Conservation (phyloP, 83 land plant species). For the Thuja plicata region DNA sequence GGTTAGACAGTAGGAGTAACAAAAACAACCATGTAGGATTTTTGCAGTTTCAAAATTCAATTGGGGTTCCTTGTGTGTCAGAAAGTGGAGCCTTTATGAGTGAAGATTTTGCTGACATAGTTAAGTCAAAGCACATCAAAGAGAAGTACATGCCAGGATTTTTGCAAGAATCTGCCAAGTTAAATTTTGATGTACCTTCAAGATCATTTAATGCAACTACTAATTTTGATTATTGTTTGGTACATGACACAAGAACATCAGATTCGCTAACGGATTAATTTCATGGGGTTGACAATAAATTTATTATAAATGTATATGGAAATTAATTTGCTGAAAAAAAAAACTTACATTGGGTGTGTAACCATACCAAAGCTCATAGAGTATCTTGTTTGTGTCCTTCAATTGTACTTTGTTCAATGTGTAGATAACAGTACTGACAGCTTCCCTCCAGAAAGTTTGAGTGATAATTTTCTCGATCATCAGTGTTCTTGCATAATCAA, state of each 20-base stretch:
- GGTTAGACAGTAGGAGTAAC: constrained; percentile 15
- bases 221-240: constrained; percentile 10
- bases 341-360: no score
- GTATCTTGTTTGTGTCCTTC: no score
- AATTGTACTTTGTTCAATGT: no score
- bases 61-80: constrained; percentile 3
- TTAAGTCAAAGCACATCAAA: background rate
- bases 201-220: constrained; percentile 10
- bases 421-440: no score
- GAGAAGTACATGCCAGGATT: background rate
- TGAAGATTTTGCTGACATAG: background rate
- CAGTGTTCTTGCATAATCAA: no score
- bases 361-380: no score
- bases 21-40: background rate
- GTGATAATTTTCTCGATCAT: no score
- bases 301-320: constrained; percentile 7
- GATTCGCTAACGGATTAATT: background rate
- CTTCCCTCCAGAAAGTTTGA: no score
- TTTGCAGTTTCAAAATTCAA: constrained; percentile 3
- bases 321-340: background rate
- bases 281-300: background rate
- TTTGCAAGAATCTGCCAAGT: constrained; percentile 7
- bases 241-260: constrained; percentile 6
- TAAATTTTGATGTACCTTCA: constrained; percentile 13
- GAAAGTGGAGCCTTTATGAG: constrained; percentile 4